A percentile compares a stretch with the other conserved stretches of the same genome.
Evolutionary conservation across 345 rosid species (phyloP).

Genomic region (Kandelia obovata): DNA sequence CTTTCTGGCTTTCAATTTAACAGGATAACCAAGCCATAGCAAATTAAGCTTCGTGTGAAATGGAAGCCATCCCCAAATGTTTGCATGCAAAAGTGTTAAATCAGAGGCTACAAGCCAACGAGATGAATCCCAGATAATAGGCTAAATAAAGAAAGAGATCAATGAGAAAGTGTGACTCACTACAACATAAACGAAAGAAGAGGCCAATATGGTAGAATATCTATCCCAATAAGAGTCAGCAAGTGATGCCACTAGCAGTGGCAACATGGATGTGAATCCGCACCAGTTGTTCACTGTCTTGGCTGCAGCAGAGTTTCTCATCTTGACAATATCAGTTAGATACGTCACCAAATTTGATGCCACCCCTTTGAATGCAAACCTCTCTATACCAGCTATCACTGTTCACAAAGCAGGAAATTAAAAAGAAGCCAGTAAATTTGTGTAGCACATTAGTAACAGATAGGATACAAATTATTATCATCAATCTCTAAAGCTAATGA

Average conservation of each 20-base stretch:
- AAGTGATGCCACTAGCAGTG: slow-evolving; percentile 73
- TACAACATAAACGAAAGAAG: slow-evolving; percentile 68
- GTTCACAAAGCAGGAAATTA: neutral
- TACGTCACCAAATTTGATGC: slow-evolving; percentile 88
- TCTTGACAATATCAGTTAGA: slow-evolving; percentile 69
- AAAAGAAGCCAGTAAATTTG: neutral
- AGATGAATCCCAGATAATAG: too few species aligned
- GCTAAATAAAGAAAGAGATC: neutral
- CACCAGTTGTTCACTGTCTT: slow-evolving; percentile 84
- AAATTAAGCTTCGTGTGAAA: too few species aligned
- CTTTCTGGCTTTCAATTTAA: too few species aligned
- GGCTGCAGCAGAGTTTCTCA: slow-evolving; percentile 89
- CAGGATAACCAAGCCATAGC: too few species aligned
- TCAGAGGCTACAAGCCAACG: too few species aligned
- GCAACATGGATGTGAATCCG: slow-evolving; percentile 84
- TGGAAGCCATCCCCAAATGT: too few species aligned
- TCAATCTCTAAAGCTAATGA: too few species aligned
- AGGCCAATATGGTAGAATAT: slow-evolving; percentile 64
- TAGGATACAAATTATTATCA: too few species aligned
- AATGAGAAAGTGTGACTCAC: slow-evolving; percentile 31
- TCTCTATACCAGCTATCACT: slow-evolving; percentile 85
- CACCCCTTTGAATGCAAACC: slow-evolving; percentile 97
- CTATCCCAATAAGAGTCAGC: slow-evolving; percentile 84
- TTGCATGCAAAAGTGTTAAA: too few species aligned
- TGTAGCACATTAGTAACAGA: too few species aligned